Evolutionary conservation across 2,329 filamentous ascomycete genomes (phyloP), one percentile per base, ranked within the genome.

Genomic region (Simplicillium sp.): DNA sequence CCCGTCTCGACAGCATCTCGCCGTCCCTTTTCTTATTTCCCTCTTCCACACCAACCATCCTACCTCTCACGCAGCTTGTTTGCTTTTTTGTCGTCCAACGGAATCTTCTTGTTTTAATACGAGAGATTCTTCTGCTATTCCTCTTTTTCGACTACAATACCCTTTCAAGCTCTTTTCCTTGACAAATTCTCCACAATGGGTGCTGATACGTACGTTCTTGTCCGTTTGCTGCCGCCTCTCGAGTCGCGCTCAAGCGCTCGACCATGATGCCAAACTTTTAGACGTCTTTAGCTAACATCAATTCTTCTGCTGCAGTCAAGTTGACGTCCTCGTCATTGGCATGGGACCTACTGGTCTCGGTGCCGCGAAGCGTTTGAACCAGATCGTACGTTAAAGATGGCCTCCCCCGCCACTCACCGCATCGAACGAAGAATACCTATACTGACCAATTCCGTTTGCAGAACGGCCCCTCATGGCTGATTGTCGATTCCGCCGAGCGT

Each of bases 281-380:
- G 36, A 38, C 46, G 36, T 28, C 18, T 28, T 5, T 6, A 25
- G 20, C 20, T 25, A 25, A 25, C 20, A 25, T 6, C 20, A 25
- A 25, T 25, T 25, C 6, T 9, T 25, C 20, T 25, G 9, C 29
- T 41, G 15, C 64, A 89, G 86, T 64, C 79, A 84, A 56, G 85
- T 94, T 60, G 88, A 95, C 66, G 82, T 95, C 54, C 84, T 95
- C 58, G 81, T 95, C 62, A 94, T 95, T 68, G 88, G 88, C 56
- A 87, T 87, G 65, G 88, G 88, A 55, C 88, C 88, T 51, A 95
- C 88, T 55, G 88, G 88, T 64, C 76, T 94, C 50, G 88, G 88
- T 71, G 88, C 88, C 62, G 92, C 92, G 56, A 98, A 98, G 76
- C 87, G 92, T 62, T 79, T 98, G 52, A 84, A 97, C 68, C 92